phyloP scores from a whole-genome alignment of 2,329 filamentous ascomycete species.

The Arthroderma uncinatum region DNA sequence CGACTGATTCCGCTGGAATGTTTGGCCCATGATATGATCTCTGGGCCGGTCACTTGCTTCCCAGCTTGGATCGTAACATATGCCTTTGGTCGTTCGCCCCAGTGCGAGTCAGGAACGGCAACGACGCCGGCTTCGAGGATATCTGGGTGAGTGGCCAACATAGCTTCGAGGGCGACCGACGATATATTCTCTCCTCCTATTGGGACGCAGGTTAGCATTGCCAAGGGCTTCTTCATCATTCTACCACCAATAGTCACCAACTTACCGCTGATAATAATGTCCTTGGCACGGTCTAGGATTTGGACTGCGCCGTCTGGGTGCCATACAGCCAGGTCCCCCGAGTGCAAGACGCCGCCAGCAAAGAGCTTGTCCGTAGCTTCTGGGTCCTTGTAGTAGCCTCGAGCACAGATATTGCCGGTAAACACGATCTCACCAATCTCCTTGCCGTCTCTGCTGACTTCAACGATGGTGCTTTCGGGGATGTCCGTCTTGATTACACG shows the following conservation, averaged over 20 bases:
- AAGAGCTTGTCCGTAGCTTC: slow-evolving; percentile 81
- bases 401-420: slow-evolving; percentile 79
- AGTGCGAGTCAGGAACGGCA: slow-evolving; percentile 74
- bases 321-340: slow-evolving; percentile 86
- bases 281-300: slow-evolving; percentile 87
- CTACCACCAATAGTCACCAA: slow-evolving; percentile 10
- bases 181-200: slow-evolving; percentile 93
- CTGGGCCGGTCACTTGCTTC: slow-evolving; percentile 49
- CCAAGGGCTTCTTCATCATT: neutral
- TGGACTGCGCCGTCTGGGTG: slow-evolving; percentile 82
- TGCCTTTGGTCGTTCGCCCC: slow-evolving; percentile 93
- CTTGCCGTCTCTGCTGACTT: slow-evolving; percentile 58
- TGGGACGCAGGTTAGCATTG: neutral
- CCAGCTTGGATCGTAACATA: slow-evolving; percentile 71
- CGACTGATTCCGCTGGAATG: slow-evolving; percentile 67
- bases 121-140: slow-evolving; percentile 89
- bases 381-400: slow-evolving; percentile 82
- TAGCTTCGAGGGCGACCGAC: slow-evolving; percentile 78
- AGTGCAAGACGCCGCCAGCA: slow-evolving; percentile 73
- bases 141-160: slow-evolving; percentile 77
- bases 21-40: slow-evolving; percentile 79
- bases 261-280: slow-evolving; percentile 91
- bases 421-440: slow-evolving; percentile 82
- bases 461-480: slow-evolving; percentile 52
- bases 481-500: slow-evolving; percentile 73